Evolutionary conservation across 495 filamentous ascomycete genomes (phyloP).

Genomic region (Tuber calosporum): DNA sequence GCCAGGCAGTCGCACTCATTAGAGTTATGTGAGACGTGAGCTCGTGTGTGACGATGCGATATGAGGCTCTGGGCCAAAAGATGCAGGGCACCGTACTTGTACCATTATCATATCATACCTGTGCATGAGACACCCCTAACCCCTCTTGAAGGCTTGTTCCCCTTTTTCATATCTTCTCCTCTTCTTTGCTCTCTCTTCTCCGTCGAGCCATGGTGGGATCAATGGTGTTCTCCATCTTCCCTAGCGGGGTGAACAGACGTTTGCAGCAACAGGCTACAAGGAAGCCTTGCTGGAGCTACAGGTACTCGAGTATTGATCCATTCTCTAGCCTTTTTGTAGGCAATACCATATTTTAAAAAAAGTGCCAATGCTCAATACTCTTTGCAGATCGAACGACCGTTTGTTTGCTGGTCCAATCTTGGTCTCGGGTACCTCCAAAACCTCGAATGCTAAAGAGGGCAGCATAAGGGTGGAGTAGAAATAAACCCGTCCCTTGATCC

Average conservation of each 20-base stretch:
- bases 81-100: background rate
- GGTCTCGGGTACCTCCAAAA: background rate
- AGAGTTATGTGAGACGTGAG: background rate
- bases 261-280: background rate
- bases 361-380: background rate
- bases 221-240: background rate
- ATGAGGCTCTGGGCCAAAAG: background rate
- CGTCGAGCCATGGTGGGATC: background rate
- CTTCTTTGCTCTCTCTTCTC: background rate
- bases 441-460: too few relatives aligned
- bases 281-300: background rate
- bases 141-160: background rate
- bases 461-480: background rate
- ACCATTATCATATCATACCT: background rate
- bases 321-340: background rate
- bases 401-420: background rate
- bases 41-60: background rate
- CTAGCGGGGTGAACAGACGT: background rate
- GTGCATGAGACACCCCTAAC: background rate
- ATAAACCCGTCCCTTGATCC: background rate
- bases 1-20: background rate
- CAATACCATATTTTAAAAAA: too few relatives aligned
- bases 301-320: background rate
- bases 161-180: background rate
- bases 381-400: background rate